Conservation (phyloP, 2,329 filamentous ascomycete genomes). For the Sarocladiaceae sp. region DNA sequence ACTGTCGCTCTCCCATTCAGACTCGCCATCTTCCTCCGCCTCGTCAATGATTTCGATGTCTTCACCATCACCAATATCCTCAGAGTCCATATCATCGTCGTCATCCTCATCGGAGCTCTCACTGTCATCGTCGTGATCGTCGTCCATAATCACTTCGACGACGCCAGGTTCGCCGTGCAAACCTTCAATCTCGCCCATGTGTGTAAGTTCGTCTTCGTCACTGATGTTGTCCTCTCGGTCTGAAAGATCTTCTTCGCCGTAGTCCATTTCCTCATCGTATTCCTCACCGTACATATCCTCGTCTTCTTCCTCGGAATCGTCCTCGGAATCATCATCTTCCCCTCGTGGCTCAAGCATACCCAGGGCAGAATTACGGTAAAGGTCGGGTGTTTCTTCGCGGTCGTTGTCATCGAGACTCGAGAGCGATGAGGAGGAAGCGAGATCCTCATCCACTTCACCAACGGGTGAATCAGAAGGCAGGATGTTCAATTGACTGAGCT, state of each 20-base stretch:
- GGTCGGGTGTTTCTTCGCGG: conserved; percentile 89
- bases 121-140: conserved; percentile 59
- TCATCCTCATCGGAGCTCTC: conserved; percentile 53
- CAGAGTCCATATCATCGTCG: conserved; percentile 37
- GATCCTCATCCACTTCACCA: conserved; percentile 73
- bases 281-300: conserved; percentile 93
- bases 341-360: conserved; percentile 86
- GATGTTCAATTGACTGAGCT: conserved; percentile 75
- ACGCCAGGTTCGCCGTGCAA: conserved; percentile 56
- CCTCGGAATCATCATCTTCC: conserved; percentile 75
- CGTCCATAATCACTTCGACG: conserved; percentile 75
- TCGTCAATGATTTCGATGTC: conserved; percentile 56
- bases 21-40: conserved; percentile 54
- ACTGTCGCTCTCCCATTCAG: conserved; percentile 55
- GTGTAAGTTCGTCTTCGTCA: conserved; percentile 75
- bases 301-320: conserved; percentile 60
- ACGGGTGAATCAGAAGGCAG: conserved; percentile 61
- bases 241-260: conserved; percentile 71
- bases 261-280: conserved; percentile 89
- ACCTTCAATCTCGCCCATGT: conserved; percentile 81
- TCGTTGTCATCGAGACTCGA: conserved; percentile 75
- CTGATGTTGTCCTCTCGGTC: conserved; percentile 87
- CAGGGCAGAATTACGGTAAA: conserved; percentile 92
- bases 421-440: conserved; percentile 78
- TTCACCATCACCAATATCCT: conserved; percentile 46